Evolutionary conservation across 192 early-diverging fungal genomes (phyloP), one percentile per base, ranked within the genome.

Genomic region (Gigaspora rosea): DNA sequence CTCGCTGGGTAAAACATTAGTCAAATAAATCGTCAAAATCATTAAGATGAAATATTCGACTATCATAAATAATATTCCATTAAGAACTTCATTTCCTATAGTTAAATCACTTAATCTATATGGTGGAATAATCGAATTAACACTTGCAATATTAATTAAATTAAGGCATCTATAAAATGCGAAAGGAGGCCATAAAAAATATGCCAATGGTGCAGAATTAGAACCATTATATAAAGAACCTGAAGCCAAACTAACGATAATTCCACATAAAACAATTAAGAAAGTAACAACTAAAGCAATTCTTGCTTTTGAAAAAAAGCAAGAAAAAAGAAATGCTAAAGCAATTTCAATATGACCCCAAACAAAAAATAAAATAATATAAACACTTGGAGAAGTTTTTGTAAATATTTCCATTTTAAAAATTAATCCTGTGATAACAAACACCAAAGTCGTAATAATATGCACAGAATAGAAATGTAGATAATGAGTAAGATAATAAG

Each of bases 171-270:
- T 84, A 75, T 88, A 92, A 78, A 91, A 93, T 32, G 90, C 92
- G 76, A 93, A 92, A 8, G 90, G 89, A 1, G 92, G 92, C 92
- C 92, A 93, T 61, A 89, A 76, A 76, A 89, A 86, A 77, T 89
- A 85, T 16, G 64, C 81, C 13, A 77, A 15, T 5, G 90, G 87
- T 6, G 83, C 82, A 6, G 74, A 65, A 48, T 79, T 41, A 4
- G 36, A 20, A 10, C 68, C 67, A 8, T 1, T 36, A 47, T 85
- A 90, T 22, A 92, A 78, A 1, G 46, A 16, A 59, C 85, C 85
- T 2, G 83, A 75, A 15, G 87, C 85, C 0, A 93, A 79, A 33
- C 87, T 87, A 27, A 92, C 80, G 16, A 94, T 85, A 32, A 94
- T 89, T 36, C 86, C 82, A 74, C 88, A 88, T 13, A 94, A 82